Evolutionary conservation across 75 land plant genomes (phyloP).

Genomic region (Pinus taeda): DNA sequence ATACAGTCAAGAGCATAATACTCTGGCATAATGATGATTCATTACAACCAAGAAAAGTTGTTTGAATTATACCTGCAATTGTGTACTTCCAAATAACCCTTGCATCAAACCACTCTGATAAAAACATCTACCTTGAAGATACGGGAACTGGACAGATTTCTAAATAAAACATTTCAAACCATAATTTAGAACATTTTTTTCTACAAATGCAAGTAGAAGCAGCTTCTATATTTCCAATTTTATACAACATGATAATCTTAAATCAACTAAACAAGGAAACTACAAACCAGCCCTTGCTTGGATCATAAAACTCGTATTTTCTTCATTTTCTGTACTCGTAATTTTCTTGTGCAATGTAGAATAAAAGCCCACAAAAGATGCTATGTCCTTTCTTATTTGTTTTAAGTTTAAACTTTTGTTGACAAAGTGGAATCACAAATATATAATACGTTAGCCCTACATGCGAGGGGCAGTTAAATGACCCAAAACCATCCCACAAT

Average conservation of each 20-base stretch:
- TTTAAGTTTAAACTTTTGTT: neutral
- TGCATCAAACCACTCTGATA: too few relatives aligned
- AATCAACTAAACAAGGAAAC: neutral
- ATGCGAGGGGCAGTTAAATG: conserved; percentile 23
- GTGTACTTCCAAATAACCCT: too few relatives aligned
- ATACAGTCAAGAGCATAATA: too few relatives aligned
- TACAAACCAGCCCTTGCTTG: neutral
- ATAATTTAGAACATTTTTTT: neutral
- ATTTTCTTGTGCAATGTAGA: neutral
- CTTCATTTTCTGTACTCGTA: neutral
- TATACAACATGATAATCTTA: neutral
- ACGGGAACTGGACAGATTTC: too few relatives aligned
- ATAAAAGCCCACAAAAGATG: neutral
- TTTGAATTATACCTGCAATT: too few relatives aligned
- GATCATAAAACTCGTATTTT: neutral
- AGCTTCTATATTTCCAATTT: neutral
- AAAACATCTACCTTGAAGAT: too few relatives aligned
- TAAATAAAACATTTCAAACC: too few relatives aligned
- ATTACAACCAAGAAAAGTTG: too few relatives aligned
- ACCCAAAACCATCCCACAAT: conserved; percentile 92
- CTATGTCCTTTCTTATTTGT: neutral
- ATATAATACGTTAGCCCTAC: neutral
- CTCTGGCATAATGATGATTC: too few relatives aligned
- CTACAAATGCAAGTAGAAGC: neutral
- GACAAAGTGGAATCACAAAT: neutral